phyloP scores from a whole-genome alignment of 164 flowering plant species.

The Macadamia tetraphylla region DNA sequence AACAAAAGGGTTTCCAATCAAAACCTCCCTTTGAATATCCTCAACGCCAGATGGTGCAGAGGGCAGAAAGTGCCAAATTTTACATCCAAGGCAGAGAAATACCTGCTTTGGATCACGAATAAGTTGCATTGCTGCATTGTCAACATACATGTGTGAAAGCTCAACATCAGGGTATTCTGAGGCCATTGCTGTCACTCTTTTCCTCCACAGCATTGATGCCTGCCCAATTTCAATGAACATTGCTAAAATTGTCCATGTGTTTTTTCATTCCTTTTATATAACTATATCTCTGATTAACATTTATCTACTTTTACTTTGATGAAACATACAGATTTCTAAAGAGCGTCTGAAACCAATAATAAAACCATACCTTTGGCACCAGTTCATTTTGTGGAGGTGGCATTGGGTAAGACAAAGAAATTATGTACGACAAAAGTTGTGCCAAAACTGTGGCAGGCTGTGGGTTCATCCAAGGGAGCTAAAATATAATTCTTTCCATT shows the following conservation, averaged over 20 bases:
- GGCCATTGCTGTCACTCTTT: slow-evolving; percentile 61
- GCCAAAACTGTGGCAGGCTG: too few species aligned
- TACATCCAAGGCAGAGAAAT: background rate
- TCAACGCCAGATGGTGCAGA: background rate
- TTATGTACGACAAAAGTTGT: too few species aligned
- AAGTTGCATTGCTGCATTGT: slow-evolving; percentile 99
- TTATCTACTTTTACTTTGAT: too few species aligned
- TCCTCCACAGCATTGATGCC: slow-evolving; percentile 98
- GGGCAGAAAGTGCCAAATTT: background rate
- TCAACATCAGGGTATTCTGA: slow-evolving; percentile 88
- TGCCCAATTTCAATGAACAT: slow-evolving; percentile 23
- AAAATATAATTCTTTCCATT: too few species aligned
- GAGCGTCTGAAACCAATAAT: too few species aligned
- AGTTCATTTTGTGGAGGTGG: too few species aligned
- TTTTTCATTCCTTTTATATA: too few species aligned
- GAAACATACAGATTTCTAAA: too few species aligned
- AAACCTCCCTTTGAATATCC: background rate
- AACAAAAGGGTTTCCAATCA: background rate
- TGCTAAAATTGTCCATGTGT: background rate
- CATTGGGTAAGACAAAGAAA: too few species aligned
- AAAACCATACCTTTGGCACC: too few species aligned
- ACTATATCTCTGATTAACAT: background rate
- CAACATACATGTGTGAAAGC: slow-evolving; percentile 97
- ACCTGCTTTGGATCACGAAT: slow-evolving; percentile 97
- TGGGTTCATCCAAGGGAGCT: too few species aligned